Conservation (phyloP, 2,329 filamentous ascomycete genomes). For the Parafenestella ontariensis region DNA sequence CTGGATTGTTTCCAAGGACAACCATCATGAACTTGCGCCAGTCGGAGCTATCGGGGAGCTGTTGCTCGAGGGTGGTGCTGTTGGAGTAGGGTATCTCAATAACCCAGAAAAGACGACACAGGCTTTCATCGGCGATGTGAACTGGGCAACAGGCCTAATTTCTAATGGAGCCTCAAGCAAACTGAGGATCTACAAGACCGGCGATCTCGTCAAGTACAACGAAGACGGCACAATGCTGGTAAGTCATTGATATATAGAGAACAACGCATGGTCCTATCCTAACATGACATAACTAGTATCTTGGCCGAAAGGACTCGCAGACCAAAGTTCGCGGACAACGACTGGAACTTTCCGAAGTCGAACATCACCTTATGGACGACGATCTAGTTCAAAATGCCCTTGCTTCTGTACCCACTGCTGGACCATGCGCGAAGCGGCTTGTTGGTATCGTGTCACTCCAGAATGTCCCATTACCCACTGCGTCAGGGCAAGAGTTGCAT, state of each 20-base stretch:
- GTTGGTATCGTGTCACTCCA: constrained; percentile 38
- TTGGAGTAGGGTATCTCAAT: constrained; percentile 41
- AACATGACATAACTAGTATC: constrained; percentile 20
- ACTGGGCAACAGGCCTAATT: constrained; percentile 23
- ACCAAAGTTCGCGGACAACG: constrained; percentile 53
- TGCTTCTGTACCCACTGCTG: constrained; percentile 35
- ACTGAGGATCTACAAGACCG: constrained; percentile 44
- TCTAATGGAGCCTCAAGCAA: not conserved
- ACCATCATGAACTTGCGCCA: constrained; percentile 45
- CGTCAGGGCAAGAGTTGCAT: constrained; percentile 11
- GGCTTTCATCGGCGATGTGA: constrained; percentile 31
- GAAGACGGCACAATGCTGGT: constrained; percentile 42
- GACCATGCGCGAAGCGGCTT: constrained; percentile 42
- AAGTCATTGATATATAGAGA: constrained; percentile 3
- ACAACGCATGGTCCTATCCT: not conserved
- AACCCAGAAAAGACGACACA: constrained; percentile 40
- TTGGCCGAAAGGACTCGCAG: constrained; percentile 43
- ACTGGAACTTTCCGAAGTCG: constrained; percentile 55
- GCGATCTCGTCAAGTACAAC: constrained; percentile 47
- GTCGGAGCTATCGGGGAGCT: constrained; percentile 53
- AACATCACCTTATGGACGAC: constrained; percentile 51
- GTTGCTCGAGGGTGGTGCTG: constrained; percentile 48
- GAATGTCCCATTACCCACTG: constrained; percentile 14
- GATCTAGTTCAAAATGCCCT: constrained; percentile 36
- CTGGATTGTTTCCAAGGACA: constrained; percentile 49